phyloP scores from a whole-genome alignment of 257 asterid species.

The Paulownia fortunei region DNA sequence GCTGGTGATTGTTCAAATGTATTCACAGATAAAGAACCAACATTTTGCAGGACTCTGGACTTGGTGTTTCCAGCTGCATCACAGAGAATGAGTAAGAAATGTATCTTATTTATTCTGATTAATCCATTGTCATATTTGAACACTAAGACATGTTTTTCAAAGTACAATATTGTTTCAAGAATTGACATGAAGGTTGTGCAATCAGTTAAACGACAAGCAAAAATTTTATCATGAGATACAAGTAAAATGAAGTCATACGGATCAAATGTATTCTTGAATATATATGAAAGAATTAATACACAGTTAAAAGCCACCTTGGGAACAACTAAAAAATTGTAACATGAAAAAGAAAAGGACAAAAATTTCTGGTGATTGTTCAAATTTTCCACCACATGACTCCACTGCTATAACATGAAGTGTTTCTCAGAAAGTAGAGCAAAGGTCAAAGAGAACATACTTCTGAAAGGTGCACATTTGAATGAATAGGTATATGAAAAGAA shows the following conservation, averaged over 20 bases:
- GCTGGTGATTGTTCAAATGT: not conserved
- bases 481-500: not conserved
- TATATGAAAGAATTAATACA: not conserved
- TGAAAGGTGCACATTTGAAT: not conserved
- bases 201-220: not conserved
- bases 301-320: not conserved
- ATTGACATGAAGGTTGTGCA: not conserved
- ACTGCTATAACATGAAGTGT: not conserved
- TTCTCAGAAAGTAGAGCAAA: not conserved
- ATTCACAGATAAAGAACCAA: slow-evolving; percentile 24
- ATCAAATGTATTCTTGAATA: not conserved
- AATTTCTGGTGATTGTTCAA: not conserved
- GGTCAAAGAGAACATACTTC: not conserved
- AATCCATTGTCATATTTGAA: not conserved
- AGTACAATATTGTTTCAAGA: not conserved
- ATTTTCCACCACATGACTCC: not conserved
- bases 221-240: not conserved
- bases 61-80: slow-evolving; percentile 36
- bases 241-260: not conserved
- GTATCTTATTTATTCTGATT: not conserved
- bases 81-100: slow-evolving; percentile 18
- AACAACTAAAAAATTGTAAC: not conserved
- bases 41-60: slow-evolving; percentile 24
- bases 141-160: not conserved
- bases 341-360: not conserved